Conservation (phyloP, 495 filamentous ascomycete species). For the Penicillium turbatum region DNA sequence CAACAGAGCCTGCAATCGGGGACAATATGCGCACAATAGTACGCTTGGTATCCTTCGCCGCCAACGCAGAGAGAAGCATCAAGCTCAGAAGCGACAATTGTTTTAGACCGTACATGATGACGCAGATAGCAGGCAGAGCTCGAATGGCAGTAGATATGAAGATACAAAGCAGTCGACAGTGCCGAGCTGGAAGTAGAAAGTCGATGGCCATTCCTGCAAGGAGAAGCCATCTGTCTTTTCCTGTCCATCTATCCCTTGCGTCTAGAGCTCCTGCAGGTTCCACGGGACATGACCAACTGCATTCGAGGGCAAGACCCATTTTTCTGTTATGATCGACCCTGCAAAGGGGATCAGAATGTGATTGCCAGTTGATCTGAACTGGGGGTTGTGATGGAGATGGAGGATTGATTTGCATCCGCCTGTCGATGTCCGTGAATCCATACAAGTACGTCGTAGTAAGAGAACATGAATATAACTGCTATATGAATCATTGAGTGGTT, state of each 20-base stretch:
- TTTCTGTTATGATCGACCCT: neutral
- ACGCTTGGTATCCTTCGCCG: slow-evolving; percentile 9
- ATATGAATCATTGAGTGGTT: too few relatives aligned
- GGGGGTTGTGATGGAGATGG: neutral
- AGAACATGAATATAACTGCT: too few relatives aligned
- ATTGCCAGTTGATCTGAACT: neutral
- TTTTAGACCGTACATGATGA: slow-evolving; percentile 27
- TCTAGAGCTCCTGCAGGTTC: neutral
- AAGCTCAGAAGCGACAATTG: slow-evolving; percentile 23
- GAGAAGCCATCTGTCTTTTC: slow-evolving; percentile 1
- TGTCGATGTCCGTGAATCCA: too few relatives aligned
- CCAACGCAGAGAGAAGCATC: slow-evolving; percentile 21
- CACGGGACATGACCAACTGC: neutral
- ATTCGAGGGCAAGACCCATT: neutral
- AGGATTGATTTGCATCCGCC: too few relatives aligned
- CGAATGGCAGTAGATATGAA: neutral
- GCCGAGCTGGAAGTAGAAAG: neutral
- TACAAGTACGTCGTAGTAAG: too few relatives aligned
- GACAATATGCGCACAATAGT: slow-evolving; percentile 12
- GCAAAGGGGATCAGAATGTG: neutral
- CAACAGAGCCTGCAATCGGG: neutral
- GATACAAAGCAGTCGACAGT: neutral
- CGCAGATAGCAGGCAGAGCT: neutral
- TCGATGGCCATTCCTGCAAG: neutral
- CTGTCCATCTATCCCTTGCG: slow-evolving; percentile 4